Evolutionary conservation across 2,329 filamentous ascomycete species (phyloP).

Genomic region (Neurospora sp.): DNA sequence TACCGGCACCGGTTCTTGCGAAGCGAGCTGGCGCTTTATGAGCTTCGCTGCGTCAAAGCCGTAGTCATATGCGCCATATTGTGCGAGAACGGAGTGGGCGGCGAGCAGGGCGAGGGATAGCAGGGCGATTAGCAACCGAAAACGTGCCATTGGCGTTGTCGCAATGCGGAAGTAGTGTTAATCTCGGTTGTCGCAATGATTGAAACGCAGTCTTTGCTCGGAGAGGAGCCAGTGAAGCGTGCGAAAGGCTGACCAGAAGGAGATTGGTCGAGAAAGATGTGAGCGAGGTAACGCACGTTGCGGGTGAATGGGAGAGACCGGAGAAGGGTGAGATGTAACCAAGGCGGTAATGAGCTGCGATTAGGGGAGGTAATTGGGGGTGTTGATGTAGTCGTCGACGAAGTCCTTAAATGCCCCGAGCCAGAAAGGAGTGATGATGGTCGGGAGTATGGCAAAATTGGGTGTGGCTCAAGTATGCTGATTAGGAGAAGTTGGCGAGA

Average conservation of each 20-base stretch:
- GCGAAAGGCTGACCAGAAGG: not conserved
- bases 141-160: constrained; percentile 7
- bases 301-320: not conserved
- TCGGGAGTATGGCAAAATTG: not conserved
- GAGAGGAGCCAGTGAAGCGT: not conserved
- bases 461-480: not conserved
- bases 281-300: not conserved
- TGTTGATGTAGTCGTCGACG: not conserved
- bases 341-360: not conserved
- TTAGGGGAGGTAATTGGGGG: not conserved
- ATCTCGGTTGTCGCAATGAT: not conserved
- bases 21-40: constrained; percentile 28
- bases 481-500: not conserved
- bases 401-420: not conserved
- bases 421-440: not conserved
- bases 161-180: not conserved
- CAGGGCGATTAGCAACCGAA: constrained; percentile 6
- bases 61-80: constrained; percentile 36
- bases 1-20: constrained; percentile 26
- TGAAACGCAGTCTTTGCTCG: not conserved
- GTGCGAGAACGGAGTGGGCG: constrained; percentile 9
- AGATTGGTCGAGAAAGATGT: not conserved
- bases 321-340: not conserved
- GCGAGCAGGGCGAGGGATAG: constrained; percentile 1
- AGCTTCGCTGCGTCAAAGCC: constrained; percentile 34